Conservation (phyloP, 2,329 filamentous ascomycete genomes). For the Drechslera avenae region DNA sequence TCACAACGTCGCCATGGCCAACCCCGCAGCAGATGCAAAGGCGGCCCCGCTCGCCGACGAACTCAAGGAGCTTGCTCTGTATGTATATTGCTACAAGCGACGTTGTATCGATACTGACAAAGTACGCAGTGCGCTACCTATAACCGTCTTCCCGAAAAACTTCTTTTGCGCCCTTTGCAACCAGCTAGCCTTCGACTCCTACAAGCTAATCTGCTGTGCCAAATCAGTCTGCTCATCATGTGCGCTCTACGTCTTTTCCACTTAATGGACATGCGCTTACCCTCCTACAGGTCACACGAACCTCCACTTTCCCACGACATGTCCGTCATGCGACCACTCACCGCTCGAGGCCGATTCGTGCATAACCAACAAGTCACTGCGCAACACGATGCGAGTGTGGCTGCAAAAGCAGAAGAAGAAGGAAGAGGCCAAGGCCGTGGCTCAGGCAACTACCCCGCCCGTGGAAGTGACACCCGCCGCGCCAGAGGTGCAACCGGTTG, state of each 20-base stretch:
- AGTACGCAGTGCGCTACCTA: slow-evolving; percentile 68
- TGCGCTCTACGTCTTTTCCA: slow-evolving; percentile 56
- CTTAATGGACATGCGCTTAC: slow-evolving; percentile 6
- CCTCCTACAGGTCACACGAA: slow-evolving; percentile 35
- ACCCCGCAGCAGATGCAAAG: slow-evolving; percentile 35
- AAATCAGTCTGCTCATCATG: slow-evolving; percentile 91
- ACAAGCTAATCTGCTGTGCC: slow-evolving; percentile 91
- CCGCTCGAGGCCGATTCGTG: slow-evolving; percentile 86
- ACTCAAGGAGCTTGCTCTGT: slow-evolving; percentile 42
- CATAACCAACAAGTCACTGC: slow-evolving; percentile 86
- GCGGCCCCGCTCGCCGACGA: slow-evolving; percentile 42
- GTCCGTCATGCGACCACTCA: slow-evolving; percentile 90
- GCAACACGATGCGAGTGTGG: slow-evolving; percentile 90
- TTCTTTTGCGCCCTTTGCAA: slow-evolving; percentile 93
- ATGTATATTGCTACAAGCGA: slow-evolving; percentile 3
- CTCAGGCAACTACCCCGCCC: slow-evolving; percentile 36
- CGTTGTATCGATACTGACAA: slow-evolving; percentile 16
- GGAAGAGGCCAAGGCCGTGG: slow-evolving; percentile 42
- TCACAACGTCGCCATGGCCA: slow-evolving; percentile 36
- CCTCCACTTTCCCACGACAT: slow-evolving; percentile 73
- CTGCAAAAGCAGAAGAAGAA: slow-evolving; percentile 83
- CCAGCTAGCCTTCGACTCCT: slow-evolving; percentile 87
- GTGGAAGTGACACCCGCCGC: slow-evolving; percentile 27
- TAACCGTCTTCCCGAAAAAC: slow-evolving; percentile 93
- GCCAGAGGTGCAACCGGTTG: slow-evolving; percentile 27